Percentiles rank a stretch among this genome's conserved stretches.
These are phyloP conservation scores for Daedaleopsis nitida DNA, from an alignment of 768 basidiomycete species.

Conservation along the genomic window DNA sequence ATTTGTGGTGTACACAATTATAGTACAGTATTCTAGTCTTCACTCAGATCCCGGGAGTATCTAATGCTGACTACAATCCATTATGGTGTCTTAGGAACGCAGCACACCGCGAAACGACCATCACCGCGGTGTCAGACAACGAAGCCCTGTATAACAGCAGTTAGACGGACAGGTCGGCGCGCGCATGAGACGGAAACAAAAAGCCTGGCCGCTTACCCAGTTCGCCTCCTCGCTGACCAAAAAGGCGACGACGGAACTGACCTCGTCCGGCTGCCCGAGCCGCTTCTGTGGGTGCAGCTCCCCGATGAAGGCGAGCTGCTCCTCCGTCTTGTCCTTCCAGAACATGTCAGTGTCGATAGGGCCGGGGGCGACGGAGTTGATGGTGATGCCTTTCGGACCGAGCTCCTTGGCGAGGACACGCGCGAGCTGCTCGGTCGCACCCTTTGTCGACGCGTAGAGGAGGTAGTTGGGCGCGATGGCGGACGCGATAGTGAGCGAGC, in stretches of 20 bases:
- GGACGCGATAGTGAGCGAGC: constrained; percentile 47
- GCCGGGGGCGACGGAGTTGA: constrained; percentile 60
- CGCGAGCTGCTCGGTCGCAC: constrained; percentile 59
- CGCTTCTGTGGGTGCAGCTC: constrained; percentile 48
- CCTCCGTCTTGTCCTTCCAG: constrained; percentile 52
- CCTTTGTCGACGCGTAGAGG: constrained; percentile 57
- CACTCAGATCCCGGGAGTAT: too few relatives aligned
- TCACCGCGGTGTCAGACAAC: too few relatives aligned
- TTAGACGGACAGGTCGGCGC: too few relatives aligned
- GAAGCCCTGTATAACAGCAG: too few relatives aligned
- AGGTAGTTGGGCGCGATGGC: constrained; percentile 49
- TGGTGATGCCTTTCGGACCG: constrained; percentile 53
- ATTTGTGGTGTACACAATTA: too few relatives aligned
- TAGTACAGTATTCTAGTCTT: too few relatives aligned
- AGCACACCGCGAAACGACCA: too few relatives aligned
- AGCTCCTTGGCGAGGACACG: constrained; percentile 62
- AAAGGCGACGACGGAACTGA: constrained; percentile 55
- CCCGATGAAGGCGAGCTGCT: constrained; percentile 46
- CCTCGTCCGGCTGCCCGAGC: constrained; percentile 52
- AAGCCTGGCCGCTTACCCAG: constrained; percentile 61
- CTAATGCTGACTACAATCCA: too few relatives aligned
- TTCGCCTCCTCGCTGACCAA: constrained; percentile 52
- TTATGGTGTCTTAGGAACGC: too few relatives aligned
- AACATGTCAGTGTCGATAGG: constrained; percentile 59
- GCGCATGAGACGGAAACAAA: too few relatives aligned